phyloP scores from a whole-genome alignment of 768 basidiomycete species.

The Boletellus emodensis region DNA sequence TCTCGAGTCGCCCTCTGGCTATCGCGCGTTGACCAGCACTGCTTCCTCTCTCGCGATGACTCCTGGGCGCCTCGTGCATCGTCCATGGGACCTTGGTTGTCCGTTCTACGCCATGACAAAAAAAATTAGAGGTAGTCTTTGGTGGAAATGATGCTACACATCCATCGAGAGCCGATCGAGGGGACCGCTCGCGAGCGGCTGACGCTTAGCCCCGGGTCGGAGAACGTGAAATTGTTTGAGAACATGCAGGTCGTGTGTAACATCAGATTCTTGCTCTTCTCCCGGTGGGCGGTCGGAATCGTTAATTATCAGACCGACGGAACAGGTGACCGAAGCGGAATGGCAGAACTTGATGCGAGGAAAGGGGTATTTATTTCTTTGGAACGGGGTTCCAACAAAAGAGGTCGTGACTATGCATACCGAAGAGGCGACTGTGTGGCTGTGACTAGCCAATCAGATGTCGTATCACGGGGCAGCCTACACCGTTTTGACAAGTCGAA shows the following conservation, averaged over 20 bases:
- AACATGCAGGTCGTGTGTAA: slow-evolving; percentile 15
- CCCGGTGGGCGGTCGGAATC: slow-evolving; percentile 23
- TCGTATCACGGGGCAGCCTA: no score
- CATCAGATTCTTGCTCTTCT: slow-evolving; percentile 18
- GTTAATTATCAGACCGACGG: slow-evolving; percentile 24
- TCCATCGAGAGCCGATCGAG: slow-evolving; percentile 9
- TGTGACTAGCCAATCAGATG: neutral
- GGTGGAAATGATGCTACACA: slow-evolving; percentile 23
- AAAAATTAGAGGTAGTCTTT: slow-evolving; percentile 18
- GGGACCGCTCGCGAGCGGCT: slow-evolving; percentile 11
- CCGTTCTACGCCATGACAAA: slow-evolving; percentile 24
- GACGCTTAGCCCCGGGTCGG: slow-evolving; percentile 10
- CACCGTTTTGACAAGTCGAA: no score
- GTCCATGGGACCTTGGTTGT: slow-evolving; percentile 13
- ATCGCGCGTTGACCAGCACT: slow-evolving; percentile 6
- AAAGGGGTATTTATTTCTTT: no score
- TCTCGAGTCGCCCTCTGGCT: slow-evolving; percentile 19
- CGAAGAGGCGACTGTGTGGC: slow-evolving; percentile 17
- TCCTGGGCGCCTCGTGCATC: slow-evolving; percentile 1
- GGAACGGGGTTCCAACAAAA: slow-evolving; percentile 19
- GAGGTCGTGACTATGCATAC: slow-evolving; percentile 18
- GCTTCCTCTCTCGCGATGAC: neutral
- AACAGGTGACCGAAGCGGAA: slow-evolving; percentile 4
- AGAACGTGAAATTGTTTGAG: slow-evolving; percentile 13
- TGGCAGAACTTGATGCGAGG: slow-evolving; percentile 11